Base-by-base conservation (phyloP, 169 alveolate species). In the Cryptosporidium meleagridis region DNA sequence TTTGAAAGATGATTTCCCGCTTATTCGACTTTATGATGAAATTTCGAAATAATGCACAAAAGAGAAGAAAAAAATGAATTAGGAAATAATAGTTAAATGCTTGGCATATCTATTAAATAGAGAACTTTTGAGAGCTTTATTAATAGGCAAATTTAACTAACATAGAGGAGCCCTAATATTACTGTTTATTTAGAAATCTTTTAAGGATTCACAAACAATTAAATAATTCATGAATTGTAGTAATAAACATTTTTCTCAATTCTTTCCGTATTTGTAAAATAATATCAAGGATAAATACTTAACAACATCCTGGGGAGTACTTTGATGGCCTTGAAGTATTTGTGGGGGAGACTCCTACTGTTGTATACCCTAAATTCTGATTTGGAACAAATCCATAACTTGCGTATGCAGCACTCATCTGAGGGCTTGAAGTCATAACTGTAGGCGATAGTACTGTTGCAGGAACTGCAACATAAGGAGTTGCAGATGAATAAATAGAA, bases 241-340 rank as follows among this genome's bases (percentile, higher is more conserved):
- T 16, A 48, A 14, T 14, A 48, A 48, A 14, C 14, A 48, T 55
- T 23, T 3, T 55, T 26, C 18, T 55, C n/a, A 55, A 55, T 55
- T 23, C 67, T 55, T 21, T 55, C 2, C 37, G 37, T n/a, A n/a
- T 35, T 26, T 23, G 3, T 7, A 26, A n/a, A 55, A 55, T 3
- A 48, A 2, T 48, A n/a, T 26, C 23, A 55, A 26, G 67, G 35
- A 8, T 21, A 10, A 67, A 31, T 67, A 7, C 21, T 41, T 65
- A 80, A 59, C 89, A 80, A 6, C 89, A 80, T n/a, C 89, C 89
- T 35, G 89, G 41, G 55, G 72, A 80, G 33, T 39, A 44, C 41
- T 65, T 80, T 37, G 69, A 39, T 18, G 89, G 89, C 18, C 67
- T 59, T 37, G 89, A 80, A 6, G 80, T 29, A 51, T 80, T 80